Conservation (phyloP, 345 rosid genomes). For the Hypericum androsaemum region DNA sequence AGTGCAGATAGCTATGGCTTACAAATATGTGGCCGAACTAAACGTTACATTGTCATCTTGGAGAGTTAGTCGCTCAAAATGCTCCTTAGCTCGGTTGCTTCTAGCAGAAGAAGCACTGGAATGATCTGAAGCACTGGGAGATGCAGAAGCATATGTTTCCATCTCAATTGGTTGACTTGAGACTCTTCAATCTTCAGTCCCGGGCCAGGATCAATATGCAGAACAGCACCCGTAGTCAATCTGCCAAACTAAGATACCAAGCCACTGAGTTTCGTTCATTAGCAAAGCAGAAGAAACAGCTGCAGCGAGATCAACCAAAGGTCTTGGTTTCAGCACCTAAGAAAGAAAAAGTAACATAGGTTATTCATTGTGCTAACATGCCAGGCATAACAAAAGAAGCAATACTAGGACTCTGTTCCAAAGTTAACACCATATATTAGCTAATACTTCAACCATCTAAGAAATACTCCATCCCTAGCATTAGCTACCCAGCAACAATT, state of each 20-base stretch:
- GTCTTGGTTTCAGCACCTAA: slow-evolving; percentile 83
- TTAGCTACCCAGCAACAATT: neutral
- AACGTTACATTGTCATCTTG: slow-evolving; percentile 54
- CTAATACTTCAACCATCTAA: too few species aligned
- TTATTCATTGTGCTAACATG: slow-evolving; percentile 3
- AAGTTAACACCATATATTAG: too few species aligned
- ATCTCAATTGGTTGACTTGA: slow-evolving; percentile 76
- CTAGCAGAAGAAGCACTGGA: slow-evolving; percentile 24
- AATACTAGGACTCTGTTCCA: too few species aligned
- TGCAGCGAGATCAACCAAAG: slow-evolving; percentile 89
- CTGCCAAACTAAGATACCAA: slow-evolving; percentile 69
- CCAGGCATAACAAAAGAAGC: neutral
- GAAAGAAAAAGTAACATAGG: slow-evolving; percentile 18
- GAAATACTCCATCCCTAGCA: too few species aligned
- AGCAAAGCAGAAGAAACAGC: slow-evolving; percentile 80
- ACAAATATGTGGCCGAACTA: slow-evolving; percentile 88
- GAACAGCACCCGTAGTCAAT: slow-evolving; percentile 70
- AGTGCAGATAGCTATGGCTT: slow-evolving; percentile 32
- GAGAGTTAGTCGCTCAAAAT: slow-evolving; percentile 50
- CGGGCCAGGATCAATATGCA: slow-evolving; percentile 94
- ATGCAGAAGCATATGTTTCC: slow-evolving; percentile 40
- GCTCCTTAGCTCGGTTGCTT: slow-evolving; percentile 15
- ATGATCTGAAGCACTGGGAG: slow-evolving; percentile 20
- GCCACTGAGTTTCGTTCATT: slow-evolving; percentile 87
- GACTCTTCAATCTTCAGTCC: slow-evolving; percentile 78